Evolutionary conservation across 1,284 basidiomycete genomes (phyloP).

Genomic region (Xerocomus nothofagi): DNA sequence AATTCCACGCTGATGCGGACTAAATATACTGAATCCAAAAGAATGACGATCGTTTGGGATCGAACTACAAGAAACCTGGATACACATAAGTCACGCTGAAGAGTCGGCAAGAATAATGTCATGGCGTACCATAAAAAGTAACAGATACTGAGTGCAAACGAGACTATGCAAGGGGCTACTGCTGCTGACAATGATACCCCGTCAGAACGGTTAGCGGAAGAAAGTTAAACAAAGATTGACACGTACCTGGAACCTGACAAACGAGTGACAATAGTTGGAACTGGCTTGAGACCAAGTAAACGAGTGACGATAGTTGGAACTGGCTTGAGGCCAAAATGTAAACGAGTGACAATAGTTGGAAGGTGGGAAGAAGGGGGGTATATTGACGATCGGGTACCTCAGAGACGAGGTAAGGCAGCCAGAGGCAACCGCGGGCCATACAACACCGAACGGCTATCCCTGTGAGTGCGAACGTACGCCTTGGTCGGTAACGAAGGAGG

Average conservation of each 20-base stretch:
- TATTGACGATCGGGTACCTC: neutral
- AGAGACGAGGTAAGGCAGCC: conserved; percentile 7
- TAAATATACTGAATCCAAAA: conserved; percentile 1
- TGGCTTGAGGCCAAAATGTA: neutral
- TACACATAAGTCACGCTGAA: no score
- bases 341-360: conserved; percentile 26
- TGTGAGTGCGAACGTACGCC: conserved; percentile 5
- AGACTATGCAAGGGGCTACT: neutral
- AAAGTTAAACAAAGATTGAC: neutral
- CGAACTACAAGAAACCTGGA: conserved; percentile 2
- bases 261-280: conserved; percentile 22
- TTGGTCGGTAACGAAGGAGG: conserved; percentile 3
- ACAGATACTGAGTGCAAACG: neutral
- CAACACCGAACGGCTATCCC: neutral
- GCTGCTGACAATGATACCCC: neutral
- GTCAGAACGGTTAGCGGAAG: neutral
- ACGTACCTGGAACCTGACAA: conserved; percentile 4
- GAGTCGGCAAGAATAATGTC: neutral
- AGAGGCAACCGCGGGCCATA: conserved; percentile 6
- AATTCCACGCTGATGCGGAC: no score
- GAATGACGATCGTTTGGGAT: neutral
- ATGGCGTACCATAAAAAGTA: conserved; percentile 2
- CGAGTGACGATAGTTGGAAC: conserved; percentile 24
- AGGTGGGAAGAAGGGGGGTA: neutral
- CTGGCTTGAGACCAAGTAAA: conserved; percentile 5